Base-by-base conservation (phyloP, 441 rosid species). In the Pelargonium australe region DNA sequence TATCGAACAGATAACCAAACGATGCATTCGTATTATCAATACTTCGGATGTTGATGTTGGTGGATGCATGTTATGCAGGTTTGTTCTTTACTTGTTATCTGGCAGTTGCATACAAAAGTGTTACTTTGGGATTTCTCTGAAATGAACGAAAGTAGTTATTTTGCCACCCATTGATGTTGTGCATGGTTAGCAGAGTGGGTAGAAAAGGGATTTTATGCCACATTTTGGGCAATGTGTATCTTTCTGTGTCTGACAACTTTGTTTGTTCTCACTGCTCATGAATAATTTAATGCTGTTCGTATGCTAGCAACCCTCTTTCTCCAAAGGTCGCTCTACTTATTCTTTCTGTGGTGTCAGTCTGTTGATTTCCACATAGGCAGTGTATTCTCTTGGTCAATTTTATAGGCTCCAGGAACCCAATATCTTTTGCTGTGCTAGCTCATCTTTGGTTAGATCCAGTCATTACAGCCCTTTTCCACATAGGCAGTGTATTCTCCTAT, bases 1-100 rank as follows among this genome's bases (percentile, higher is more conserved):
- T 17, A 87, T 91, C 53, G 92, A 84, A 64, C 84, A 93, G 80
- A 93, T 93, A 77, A 83, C 89, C 25, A 84, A 81, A 75, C 80
- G 97, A 73, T 89, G 92, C 83, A 94, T 91, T 71, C 92, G 97
- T 40, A 91, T 91, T 71, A 89, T 91, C 73, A 78, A 84, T 78
- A 82, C 87, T 13, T 69, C 83, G 4, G 91, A 71, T 70, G 76
- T 80, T 65, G 93, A 86, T 66, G 81, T 78, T 77, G 89, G 95
- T 68, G 98, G 91, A 70, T 91, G 97, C 76, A 86, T 85, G 11
- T 73, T 91, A 62, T 94, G 98, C 97, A 89, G 96, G 98, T 93
- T 25, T 68, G 73, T 8, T 72, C 49, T 68, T 25, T 68, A n/a
- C 34, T 63, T 7, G 57, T 17, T 0, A 58, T 70, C 14, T 13